A percentile compares a stretch with the other conserved stretches of the same genome.
Conservation (phyloP, 305 asterid genomes). For the Withania somnifera region DNA sequence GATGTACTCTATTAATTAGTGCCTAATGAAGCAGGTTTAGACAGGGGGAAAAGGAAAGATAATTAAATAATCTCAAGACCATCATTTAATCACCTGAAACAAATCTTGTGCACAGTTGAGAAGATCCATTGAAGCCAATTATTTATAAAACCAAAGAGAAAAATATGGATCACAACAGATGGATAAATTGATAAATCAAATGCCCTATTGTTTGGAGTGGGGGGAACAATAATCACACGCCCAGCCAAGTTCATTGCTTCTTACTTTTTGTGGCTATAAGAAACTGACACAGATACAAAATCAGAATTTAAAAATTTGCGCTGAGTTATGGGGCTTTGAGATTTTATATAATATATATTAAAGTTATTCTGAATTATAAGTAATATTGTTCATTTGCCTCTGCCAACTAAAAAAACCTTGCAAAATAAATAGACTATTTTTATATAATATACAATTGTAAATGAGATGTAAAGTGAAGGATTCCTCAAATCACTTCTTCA, state of each 20-base stretch:
- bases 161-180: slow-evolving; percentile 13
- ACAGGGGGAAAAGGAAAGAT: not conserved
- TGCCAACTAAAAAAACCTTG: not conserved
- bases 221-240: slow-evolving; percentile 39
- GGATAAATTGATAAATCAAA: slow-evolving; percentile 21
- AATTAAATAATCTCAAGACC: slow-evolving; percentile 34
- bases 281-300: accelerated
- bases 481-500: slow-evolving; percentile 19
- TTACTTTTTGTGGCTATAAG: not conserved
- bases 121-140: slow-evolving; percentile 29
- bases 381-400: not conserved
- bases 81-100: slow-evolving; percentile 49
- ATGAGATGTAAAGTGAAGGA: slow-evolving; percentile 26
- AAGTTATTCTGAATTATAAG: not conserved
- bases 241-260: slow-evolving; percentile 14
- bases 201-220: slow-evolving; percentile 60
- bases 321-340: too few species aligned
- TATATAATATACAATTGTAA: not conserved
- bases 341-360: too few species aligned
- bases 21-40: slow-evolving; percentile 11
- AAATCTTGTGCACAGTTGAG: slow-evolving; percentile 48
- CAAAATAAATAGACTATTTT: not conserved
- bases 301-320: not conserved
- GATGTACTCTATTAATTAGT: not conserved
- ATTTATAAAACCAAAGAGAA: slow-evolving; percentile 10